A percentile compares a stretch with the other conserved stretches of the same genome.
phyloP scores from a whole-genome alignment of 306 rosid genomes.

The Malus fusca region DNA sequence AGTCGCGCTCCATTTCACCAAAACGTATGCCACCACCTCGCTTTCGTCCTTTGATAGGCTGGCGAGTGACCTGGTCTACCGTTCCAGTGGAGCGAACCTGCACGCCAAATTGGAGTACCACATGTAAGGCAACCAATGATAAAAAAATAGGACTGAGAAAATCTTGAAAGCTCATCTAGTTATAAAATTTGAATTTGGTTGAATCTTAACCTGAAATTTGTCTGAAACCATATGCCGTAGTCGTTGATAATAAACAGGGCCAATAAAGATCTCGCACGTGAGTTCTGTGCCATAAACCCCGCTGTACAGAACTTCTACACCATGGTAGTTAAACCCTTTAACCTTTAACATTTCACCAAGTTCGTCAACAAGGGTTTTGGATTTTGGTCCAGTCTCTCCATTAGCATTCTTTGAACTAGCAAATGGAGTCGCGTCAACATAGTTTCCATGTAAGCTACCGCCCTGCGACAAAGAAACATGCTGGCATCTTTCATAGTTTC shows the following conservation, averaged over 20 bases:
- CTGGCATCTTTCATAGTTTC: neutral
- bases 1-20: slow-evolving; percentile 98
- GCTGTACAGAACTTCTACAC: slow-evolving; percentile 77
- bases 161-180: neutral
- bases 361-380: slow-evolving; percentile 72
- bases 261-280: slow-evolving; percentile 79
- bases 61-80: slow-evolving; percentile 68
- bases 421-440: slow-evolving; percentile 82
- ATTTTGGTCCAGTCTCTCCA: slow-evolving; percentile 29
- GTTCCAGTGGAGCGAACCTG: slow-evolving; percentile 95
- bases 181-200: neutral
- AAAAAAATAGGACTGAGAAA: neutral
- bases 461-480: slow-evolving; percentile 50
- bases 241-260: slow-evolving; percentile 95
- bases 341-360: slow-evolving; percentile 65
- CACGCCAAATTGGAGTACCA: neutral
- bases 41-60: slow-evolving; percentile 87
- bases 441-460: slow-evolving; percentile 74
- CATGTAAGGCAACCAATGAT: neutral
- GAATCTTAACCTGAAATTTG: slow-evolving; percentile 62
- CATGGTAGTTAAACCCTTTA: slow-evolving; percentile 89
- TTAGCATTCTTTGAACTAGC: slow-evolving; percentile 37
- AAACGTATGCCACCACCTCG: slow-evolving; percentile 95
- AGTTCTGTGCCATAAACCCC: slow-evolving; percentile 95
- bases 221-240: slow-evolving; percentile 98